These are phyloP conservation scores for Phytophthora idaei DNA, from an alignment of 352 stramenopile species.

Conservation along the genomic window DNA sequence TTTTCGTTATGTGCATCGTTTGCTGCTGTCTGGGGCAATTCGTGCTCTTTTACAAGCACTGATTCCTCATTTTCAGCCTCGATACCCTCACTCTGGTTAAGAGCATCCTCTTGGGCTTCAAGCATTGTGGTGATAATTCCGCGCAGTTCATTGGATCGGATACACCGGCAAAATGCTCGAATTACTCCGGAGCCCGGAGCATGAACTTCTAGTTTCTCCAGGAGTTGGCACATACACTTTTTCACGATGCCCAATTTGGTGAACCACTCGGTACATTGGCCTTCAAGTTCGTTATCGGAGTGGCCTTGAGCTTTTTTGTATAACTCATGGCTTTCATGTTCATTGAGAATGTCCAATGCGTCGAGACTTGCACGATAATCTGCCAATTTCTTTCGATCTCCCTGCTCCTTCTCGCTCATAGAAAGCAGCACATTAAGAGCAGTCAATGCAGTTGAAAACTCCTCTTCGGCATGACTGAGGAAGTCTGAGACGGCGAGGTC, in stretches of 20 bases:
- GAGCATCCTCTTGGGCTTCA: conserved; percentile 14
- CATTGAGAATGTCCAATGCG: conserved; percentile 69
- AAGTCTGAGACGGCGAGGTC: conserved; percentile 73
- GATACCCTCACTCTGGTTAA: not conserved
- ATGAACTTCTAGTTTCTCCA: conserved; percentile 60
- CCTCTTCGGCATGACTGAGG: conserved; percentile 71
- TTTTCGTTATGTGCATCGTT: conserved; percentile 7
- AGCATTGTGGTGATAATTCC: conserved; percentile 30
- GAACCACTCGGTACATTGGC: conserved; percentile 52
- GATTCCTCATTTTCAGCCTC: conserved; percentile 3
- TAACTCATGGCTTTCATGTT: conserved; percentile 60
- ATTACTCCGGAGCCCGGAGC: conserved; percentile 55
- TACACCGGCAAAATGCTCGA: conserved; percentile 48
- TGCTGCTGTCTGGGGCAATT: not conserved
- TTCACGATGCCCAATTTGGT: conserved; percentile 59
- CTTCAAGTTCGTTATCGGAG: conserved; percentile 32
- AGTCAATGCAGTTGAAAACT: conserved; percentile 78
- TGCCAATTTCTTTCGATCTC: conserved; percentile 60
- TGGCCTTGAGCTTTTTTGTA: conserved; percentile 48
- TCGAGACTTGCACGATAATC: conserved; percentile 74
- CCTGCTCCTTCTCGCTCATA: conserved; percentile 66
- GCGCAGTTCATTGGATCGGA: conserved; percentile 48
- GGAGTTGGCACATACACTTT: conserved; percentile 59
- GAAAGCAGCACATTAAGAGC: conserved; percentile 74
- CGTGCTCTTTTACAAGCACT: not conserved